Conservation (phyloP, 2,329 filamentous ascomycete genomes). For the Amesomyces nigricolor region DNA sequence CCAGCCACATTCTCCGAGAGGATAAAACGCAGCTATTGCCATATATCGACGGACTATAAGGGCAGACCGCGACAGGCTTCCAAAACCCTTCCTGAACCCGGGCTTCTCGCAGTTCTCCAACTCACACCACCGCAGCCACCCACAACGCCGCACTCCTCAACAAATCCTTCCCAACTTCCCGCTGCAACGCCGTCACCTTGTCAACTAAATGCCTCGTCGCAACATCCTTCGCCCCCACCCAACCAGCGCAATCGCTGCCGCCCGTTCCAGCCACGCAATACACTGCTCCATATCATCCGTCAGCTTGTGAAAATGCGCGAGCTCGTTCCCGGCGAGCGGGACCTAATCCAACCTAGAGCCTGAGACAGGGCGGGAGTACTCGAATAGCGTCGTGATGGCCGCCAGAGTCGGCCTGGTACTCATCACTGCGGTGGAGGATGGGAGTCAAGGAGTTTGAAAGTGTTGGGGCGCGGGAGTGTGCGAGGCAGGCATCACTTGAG, state of each 20-base stretch:
- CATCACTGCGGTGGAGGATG: conserved; percentile 24
- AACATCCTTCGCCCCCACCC: conserved; percentile 23
- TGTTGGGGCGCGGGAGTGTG: conserved; percentile 22
- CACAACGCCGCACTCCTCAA: conserved; percentile 22
- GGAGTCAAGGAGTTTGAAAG: conserved; percentile 27
- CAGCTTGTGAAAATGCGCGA: conserved; percentile 26
- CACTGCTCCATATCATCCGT: conserved; percentile 22
- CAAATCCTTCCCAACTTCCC: conserved; percentile 22
- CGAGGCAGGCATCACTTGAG: conserved; percentile 23
- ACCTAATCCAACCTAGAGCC: conserved; percentile 22
- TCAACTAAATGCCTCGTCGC: conserved; percentile 26
- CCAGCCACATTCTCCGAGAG: too few species aligned
- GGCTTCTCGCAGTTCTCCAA: not conserved
- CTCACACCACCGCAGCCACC: conserved; percentile 18
- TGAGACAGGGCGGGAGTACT: conserved; percentile 21
- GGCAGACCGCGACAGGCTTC: too few species aligned
- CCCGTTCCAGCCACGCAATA: conserved; percentile 25
- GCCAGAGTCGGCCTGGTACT: conserved; percentile 23
- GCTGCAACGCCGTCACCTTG: conserved; percentile 25
- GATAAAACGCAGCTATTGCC: too few species aligned
- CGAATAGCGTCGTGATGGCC: conserved; percentile 23
- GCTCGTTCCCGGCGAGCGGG: conserved; percentile 23
- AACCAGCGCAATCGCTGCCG: conserved; percentile 21
- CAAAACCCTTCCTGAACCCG: too few species aligned
- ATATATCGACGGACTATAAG: too few species aligned